A percentile compares a stretch with the other conserved stretches of the same genome.
Conservation (phyloP, 2,329 filamentous ascomycete species). For the Aspergillus ochraceoroseus region DNA sequence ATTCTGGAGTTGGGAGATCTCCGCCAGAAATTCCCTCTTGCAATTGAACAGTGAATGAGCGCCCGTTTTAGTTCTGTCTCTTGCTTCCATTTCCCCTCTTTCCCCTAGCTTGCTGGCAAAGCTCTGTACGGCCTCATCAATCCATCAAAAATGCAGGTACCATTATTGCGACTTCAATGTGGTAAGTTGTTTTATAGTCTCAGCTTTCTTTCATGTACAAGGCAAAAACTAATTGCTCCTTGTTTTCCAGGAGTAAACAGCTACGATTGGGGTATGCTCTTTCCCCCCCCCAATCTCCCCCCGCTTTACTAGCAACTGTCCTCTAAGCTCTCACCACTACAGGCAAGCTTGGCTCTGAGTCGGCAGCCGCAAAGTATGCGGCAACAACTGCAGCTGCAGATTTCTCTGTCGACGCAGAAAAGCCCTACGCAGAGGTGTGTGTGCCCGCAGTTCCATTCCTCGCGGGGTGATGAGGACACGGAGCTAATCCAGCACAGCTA, state of each 20-base stretch:
- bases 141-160: slow-evolving; percentile 61
- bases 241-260: slow-evolving; percentile 72
- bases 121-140: slow-evolving; percentile 2
- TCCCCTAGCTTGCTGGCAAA: background rate
- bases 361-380: slow-evolving; percentile 83
- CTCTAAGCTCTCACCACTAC: slow-evolving; percentile 29
- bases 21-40: slow-evolving; percentile 4
- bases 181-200: slow-evolving; percentile 43
- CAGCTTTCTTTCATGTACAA: background rate
- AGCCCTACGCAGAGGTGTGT: slow-evolving; percentile 84
- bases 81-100: no score
- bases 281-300: background rate
- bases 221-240: slow-evolving; percentile 1
- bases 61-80: slow-evolving; percentile 2
- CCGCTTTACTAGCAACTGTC: slow-evolving; percentile 5
- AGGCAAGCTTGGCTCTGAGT: slow-evolving; percentile 82
- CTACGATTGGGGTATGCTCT: slow-evolving; percentile 79
- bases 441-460: background rate
- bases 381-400: slow-evolving; percentile 71
- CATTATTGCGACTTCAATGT: slow-evolving; percentile 68
- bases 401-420: slow-evolving; percentile 75
- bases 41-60: slow-evolving; percentile 6
- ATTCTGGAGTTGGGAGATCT: background rate
- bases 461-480: no score
- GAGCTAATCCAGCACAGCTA: slow-evolving; percentile 52